Evolutionary conservation across 2,329 filamentous ascomycete genomes (phyloP).

Genomic region (Apiospora pterosperma): DNA sequence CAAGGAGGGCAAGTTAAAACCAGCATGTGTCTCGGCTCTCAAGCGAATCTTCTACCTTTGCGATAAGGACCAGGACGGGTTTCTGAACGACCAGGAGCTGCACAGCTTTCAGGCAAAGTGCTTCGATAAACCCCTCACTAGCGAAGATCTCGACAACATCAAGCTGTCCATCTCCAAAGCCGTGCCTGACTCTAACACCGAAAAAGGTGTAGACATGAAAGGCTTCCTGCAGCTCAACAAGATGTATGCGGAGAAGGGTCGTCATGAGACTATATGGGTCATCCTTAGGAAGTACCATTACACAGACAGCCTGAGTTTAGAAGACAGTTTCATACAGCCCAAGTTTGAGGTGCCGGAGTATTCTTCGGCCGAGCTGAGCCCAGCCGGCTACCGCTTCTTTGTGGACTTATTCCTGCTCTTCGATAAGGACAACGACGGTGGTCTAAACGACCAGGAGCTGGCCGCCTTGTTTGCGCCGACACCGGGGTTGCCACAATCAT

Average conservation of each 20-base stretch:
- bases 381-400: constrained; percentile 93
- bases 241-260: constrained; percentile 93
- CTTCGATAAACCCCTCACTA: constrained; percentile 81
- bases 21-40: constrained; percentile 80
- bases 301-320: constrained; percentile 88
- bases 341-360: constrained; percentile 93
- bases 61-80: constrained; percentile 94
- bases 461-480: constrained; percentile 88
- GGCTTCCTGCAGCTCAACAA: constrained; percentile 92
- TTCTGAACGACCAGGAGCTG: constrained; percentile 86
- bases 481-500: constrained; percentile 81
- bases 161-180: constrained; percentile 78
- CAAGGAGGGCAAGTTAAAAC: constrained; percentile 86
- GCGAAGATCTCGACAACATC: constrained; percentile 84
- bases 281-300: constrained; percentile 94
- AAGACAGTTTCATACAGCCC: constrained; percentile 86
- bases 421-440: constrained; percentile 96
- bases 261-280: constrained; percentile 98
- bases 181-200: constrained; percentile 58
- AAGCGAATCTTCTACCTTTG: constrained; percentile 92
- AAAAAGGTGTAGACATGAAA: constrained; percentile 72
- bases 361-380: constrained; percentile 89
- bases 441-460: constrained; percentile 81
- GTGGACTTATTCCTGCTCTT: constrained; percentile 94
- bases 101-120: constrained; percentile 87